Conservation (phyloP, 139 green algal species). For the Tetradesmus lagerheimii region DNA sequence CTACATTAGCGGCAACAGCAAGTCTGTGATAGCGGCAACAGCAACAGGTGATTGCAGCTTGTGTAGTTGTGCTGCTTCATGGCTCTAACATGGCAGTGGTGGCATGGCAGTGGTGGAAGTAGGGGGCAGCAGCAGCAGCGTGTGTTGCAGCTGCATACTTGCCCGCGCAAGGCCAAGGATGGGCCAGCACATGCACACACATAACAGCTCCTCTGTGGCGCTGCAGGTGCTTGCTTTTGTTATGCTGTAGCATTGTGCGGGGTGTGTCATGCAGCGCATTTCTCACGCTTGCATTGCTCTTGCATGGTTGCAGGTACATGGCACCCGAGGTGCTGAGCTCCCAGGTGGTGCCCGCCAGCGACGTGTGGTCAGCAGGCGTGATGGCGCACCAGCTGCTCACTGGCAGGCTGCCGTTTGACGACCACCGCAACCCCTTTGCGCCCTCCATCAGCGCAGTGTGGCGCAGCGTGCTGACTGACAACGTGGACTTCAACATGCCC, state of each 20-base stretch:
- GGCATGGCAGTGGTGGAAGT: too few species aligned
- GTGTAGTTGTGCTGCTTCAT: neutral
- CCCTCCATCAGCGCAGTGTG: conserved; percentile 83
- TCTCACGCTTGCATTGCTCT: neutral
- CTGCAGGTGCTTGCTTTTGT: too few species aligned
- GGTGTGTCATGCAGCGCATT: too few species aligned
- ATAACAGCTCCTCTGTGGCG: too few species aligned
- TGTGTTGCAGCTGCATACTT: too few species aligned
- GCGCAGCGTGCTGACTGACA: conserved; percentile 54
- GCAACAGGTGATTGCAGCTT: neutral
- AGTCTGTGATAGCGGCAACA: neutral
- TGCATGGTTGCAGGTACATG: conserved; percentile 59
- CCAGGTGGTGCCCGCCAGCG: conserved; percentile 74
- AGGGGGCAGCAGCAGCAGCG: too few species aligned
- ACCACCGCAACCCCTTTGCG: conserved; percentile 72
- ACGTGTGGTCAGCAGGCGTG: conserved; percentile 89
- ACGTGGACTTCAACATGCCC: conserved; percentile 55
- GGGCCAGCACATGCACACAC: too few species aligned
- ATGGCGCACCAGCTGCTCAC: conserved; percentile 91
- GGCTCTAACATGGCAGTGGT: too few species aligned
- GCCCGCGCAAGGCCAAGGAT: too few species aligned
- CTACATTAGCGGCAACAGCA: neutral
- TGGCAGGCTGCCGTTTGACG: conserved; percentile 89
- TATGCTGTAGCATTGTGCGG: too few species aligned
- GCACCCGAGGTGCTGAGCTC: conserved; percentile 83